phyloP scores from a whole-genome alignment of 106 monocot genomes.

The Dioscorea zingiberensis region DNA sequence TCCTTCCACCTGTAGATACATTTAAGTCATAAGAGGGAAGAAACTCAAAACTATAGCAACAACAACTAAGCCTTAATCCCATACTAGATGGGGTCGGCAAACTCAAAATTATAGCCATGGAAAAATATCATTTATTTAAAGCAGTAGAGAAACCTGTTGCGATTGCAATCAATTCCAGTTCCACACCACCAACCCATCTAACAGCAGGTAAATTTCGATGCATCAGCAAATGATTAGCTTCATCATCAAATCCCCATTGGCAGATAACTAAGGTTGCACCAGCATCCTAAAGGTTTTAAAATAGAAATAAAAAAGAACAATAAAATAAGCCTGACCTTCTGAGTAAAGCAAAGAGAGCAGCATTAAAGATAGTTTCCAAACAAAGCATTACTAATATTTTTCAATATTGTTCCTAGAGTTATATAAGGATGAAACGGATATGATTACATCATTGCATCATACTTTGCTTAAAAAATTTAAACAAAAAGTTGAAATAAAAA shows the following conservation, averaged over 20 bases:
- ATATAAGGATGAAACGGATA: too few relatives aligned
- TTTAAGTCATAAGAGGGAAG: neutral
- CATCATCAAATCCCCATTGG: constrained; percentile 99
- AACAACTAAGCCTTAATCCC: too few relatives aligned
- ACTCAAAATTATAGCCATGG: too few relatives aligned
- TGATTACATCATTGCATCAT: too few relatives aligned
- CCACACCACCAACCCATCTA: constrained; percentile 99
- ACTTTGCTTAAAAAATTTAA: too few relatives aligned
- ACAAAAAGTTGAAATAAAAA: too few relatives aligned
- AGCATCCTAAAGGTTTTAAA: constrained; percentile 61
- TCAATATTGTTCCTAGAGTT: too few relatives aligned
- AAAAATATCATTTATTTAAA: too few relatives aligned
- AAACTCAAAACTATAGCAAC: neutral
- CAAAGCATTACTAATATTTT: too few relatives aligned
- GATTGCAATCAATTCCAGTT: constrained; percentile 96
- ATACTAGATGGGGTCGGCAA: too few relatives aligned
- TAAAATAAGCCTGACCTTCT: neutral
- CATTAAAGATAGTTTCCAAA: too few relatives aligned
- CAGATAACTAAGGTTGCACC: constrained; percentile 97
- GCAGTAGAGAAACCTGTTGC: constrained; percentile 61
- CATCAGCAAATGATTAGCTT: constrained; percentile 98
- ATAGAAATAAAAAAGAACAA: neutral
- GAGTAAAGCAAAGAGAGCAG: neutral
- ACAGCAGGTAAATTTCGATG: constrained; percentile 97
- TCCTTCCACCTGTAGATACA: constrained; percentile 73